Evolutionary conservation across 129 eudicot genomes (phyloP).

Genomic region (Tanacetum coccineum): DNA sequence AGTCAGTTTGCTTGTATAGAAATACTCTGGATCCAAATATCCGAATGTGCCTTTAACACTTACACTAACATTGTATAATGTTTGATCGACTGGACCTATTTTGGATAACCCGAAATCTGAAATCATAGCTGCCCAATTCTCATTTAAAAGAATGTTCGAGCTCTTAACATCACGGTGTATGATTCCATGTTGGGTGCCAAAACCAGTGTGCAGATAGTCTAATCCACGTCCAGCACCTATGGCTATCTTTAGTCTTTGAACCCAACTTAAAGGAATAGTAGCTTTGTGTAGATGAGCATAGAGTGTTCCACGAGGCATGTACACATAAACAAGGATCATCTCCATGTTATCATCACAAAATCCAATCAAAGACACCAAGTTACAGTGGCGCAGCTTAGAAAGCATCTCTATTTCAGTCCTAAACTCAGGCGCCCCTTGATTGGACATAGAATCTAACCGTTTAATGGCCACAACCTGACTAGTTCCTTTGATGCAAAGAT

Average conservation of each 20-base stretch:
- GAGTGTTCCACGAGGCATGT: conserved; percentile 5
- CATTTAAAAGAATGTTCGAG: conserved; percentile 28
- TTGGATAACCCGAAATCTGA: conserved; percentile 28
- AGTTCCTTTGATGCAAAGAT: too few species aligned
- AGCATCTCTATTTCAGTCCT: too few species aligned
- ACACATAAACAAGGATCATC: conserved; percentile 20
- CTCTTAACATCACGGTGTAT: conserved; percentile 25
- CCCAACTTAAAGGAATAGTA: conserved; percentile 2
- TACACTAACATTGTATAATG: not conserved
- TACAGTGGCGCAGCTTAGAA: not conserved
- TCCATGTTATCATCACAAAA: conserved; percentile 12
- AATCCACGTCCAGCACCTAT: conserved; percentile 21
- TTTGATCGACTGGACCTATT: conserved; percentile 17
- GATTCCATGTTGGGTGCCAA: conserved; percentile 9
- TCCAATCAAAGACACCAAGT: conserved; percentile 25
- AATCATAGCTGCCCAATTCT: conserved; percentile 18
- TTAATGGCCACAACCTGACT: too few species aligned
- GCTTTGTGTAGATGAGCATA: conserved; percentile 3
- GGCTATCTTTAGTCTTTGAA: conserved; percentile 15
- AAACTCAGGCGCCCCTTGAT: too few species aligned
- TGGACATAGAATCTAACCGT: too few species aligned
- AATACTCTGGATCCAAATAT: conserved; percentile 27
- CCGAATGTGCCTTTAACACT: conserved; percentile 34
- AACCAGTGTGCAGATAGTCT: conserved; percentile 22
- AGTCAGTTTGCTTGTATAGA: conserved; percentile 18